Base-by-base conservation (phyloP, 352 stramenopile species). In the Globisporangium lucens region DNA sequence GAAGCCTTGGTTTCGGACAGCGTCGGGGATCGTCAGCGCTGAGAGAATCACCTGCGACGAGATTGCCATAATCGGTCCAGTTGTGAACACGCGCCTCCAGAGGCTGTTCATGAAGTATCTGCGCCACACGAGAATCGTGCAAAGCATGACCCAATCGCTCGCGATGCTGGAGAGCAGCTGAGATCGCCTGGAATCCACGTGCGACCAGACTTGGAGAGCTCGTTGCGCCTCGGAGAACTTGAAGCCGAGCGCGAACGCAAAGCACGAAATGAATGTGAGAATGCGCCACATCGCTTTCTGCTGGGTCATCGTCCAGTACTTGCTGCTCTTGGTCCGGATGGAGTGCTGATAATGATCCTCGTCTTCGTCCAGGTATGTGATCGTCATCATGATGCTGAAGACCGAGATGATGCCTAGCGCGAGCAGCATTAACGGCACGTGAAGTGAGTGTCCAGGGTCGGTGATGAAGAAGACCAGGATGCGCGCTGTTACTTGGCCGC, bases 1-100 rank as follows among this genome's bases (percentile, higher is more conserved):
- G 36, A 82, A 58, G 22, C 57, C 64, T 46, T 72, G 52, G 41
- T 55, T 65, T 4, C 77, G 77, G 61, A 67, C 69, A 17, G 74
- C 20, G 4, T 36, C 73, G 7, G 77, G 62, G 27, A 78, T 75
- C 7, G 76, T 61, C 13, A 82, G 49, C 20, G 59, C 41, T 6
- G 72, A 71, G 65, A 82, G 41, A 1, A 76, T 7, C n/a, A 63
- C 22, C 61, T 77, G 70, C 41, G 73, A 62, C 2, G 24, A 8
- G 33, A 85, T 80, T 3, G 73, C 74, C 66, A 78, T 67, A 2
- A 20, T 61, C 29, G 77, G 77, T 29, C 75, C 75, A 7, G 63
- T 9, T 1, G 71, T 53, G 52, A 84, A 84, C n/a, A 82, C 64
- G 8, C 56, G 63, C 36, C 73, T 77, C 77, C 77, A 84, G 13